Conservation (phyloP, 2,329 filamentous ascomycete species). For the Aspergillus sp. region DNA sequence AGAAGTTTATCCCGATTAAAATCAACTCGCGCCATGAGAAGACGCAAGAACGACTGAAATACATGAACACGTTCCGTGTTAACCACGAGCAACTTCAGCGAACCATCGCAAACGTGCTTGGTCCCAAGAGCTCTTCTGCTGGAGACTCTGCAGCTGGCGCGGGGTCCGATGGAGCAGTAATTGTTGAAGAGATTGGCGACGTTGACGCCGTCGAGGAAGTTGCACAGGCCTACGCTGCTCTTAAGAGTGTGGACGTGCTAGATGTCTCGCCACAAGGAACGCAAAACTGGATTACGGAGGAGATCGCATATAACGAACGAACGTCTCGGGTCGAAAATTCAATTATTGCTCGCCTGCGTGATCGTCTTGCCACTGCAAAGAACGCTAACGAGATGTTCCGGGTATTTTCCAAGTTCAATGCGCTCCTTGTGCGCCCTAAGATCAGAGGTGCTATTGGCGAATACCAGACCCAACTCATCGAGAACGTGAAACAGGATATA, state of each 20-base stretch:
- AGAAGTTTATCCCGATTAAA: slow-evolving; percentile 99
- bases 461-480: slow-evolving; percentile 96
- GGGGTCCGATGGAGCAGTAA: slow-evolving; percentile 61
- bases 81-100: slow-evolving; percentile 97
- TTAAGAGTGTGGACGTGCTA: slow-evolving; percentile 92
- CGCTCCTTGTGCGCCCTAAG: slow-evolving; percentile 96
- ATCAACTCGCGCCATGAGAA: slow-evolving; percentile 83
- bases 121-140: slow-evolving; percentile 65
- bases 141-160: slow-evolving; percentile 42
- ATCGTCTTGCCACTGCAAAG: slow-evolving; percentile 91
- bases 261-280: slow-evolving; percentile 91
- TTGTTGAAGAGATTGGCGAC: slow-evolving; percentile 93
- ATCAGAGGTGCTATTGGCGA: slow-evolving; percentile 97
- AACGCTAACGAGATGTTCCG: slow-evolving; percentile 99
- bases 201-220: slow-evolving; percentile 97
- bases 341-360: slow-evolving; percentile 90
- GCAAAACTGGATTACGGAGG: slow-evolving; percentile 86
- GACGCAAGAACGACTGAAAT: slow-evolving; percentile 86
- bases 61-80: slow-evolving; percentile 90
- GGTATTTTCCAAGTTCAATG: slow-evolving; percentile 99
- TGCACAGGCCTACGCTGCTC: slow-evolving; percentile 85
- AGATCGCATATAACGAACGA: slow-evolving; percentile 95
- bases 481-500: slow-evolving; percentile 97
- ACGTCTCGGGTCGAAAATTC: slow-evolving; percentile 98
- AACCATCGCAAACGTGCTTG: slow-evolving; percentile 96